Evolutionary conservation across 768 basidiomycete species (phyloP), one percentile per base, ranked within the genome.

Genomic region (Clathrus columnatus): DNA sequence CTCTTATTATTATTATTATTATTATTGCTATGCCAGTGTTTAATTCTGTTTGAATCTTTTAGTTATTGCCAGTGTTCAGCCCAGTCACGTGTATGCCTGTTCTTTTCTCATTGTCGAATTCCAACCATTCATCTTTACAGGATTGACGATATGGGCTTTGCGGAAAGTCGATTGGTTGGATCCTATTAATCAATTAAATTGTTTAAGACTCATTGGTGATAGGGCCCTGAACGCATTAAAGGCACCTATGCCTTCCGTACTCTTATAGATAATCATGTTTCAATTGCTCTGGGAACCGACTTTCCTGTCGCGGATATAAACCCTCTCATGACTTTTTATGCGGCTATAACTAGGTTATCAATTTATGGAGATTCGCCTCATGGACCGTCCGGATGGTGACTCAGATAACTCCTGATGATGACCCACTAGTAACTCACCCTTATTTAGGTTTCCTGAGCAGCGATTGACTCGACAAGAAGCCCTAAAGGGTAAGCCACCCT

Each of bases 231-330:
- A 43, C 76, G 95, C 20, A 85, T 95, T 55, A 83, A 79, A 66
- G 86, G 90, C 17, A 90, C 94, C 1, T 97, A 97, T 62, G 91
- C 93, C 0, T 97, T 93, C 72, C 82, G 82, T 59, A 80, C 84
- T 0, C 75, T 95, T 48, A 71, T 92, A 6, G 67, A 77, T 5
- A 68, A 71, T n/a, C 68, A 75, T 0, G 66, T 83, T 14, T 17
- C 45, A 45, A 75, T 94, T 2, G 84, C 91, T 0, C 75, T 97
- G 1, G 94, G 95, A 2, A 91, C 91, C 2, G 94, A 97, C 67
- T 96, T 97, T 68, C 95, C 95, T 0, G 84, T 97, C 2, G 94
- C 97, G 68, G 79, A 81, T 8, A 84, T 95, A 51, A 90, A 95
- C 63, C 94, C 95, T 0, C 71, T 97, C 29, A 72, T 87, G 2